Percentiles rank a stretch among this genome's conserved stretches.
These are phyloP conservation scores for Ophiostoma pallidulum DNA, from an alignment of 2,329 filamentous ascomycete genomes.

Conservation along the genomic window DNA sequence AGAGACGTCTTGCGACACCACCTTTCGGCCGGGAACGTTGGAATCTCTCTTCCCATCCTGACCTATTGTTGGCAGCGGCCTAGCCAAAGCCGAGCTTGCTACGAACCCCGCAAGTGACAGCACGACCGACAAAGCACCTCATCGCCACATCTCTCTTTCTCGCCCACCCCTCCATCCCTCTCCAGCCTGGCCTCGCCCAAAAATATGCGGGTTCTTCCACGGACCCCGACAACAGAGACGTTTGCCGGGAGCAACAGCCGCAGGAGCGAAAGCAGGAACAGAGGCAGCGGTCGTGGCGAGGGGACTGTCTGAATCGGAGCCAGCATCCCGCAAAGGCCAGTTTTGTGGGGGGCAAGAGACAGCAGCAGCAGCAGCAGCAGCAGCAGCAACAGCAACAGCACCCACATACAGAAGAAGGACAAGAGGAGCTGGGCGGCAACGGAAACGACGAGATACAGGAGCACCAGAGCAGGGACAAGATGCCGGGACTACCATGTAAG, in stretches of 20 bases:
- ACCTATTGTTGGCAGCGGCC: too few species aligned
- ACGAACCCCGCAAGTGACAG: too few species aligned
- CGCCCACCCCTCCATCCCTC: not conserved
- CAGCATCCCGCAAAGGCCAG: not conserved
- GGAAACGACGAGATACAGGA: not conserved
- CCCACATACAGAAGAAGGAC: not conserved
- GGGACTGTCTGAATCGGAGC: not conserved
- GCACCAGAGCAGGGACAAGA: conserved; percentile 15
- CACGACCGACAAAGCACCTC: too few species aligned
- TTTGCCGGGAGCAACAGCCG: conserved; percentile 18
- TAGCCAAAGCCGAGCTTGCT: too few species aligned
- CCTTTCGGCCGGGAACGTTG: too few species aligned
- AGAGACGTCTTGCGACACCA: too few species aligned
- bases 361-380: too few species aligned
- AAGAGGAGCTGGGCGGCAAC: not conserved
- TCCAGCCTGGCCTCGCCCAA: not conserved
- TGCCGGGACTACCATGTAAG: conserved; percentile 27
- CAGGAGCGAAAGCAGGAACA: conserved; percentile 7
- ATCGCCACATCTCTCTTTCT: not conserved
- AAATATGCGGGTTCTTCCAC: conserved; percentile 22
- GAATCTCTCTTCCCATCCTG: too few species aligned
- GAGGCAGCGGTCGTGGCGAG: not conserved
- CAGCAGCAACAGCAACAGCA: too few species aligned
- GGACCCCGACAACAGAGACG: conserved; percentile 20
- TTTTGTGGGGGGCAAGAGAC: too few species aligned